Percentiles rank a stretch among this genome's conserved stretches.
These are phyloP conservation scores for Phaeodactylum tricornutum DNA, from an alignment of 108 stramenopile species.

Conservation along the genomic window DNA sequence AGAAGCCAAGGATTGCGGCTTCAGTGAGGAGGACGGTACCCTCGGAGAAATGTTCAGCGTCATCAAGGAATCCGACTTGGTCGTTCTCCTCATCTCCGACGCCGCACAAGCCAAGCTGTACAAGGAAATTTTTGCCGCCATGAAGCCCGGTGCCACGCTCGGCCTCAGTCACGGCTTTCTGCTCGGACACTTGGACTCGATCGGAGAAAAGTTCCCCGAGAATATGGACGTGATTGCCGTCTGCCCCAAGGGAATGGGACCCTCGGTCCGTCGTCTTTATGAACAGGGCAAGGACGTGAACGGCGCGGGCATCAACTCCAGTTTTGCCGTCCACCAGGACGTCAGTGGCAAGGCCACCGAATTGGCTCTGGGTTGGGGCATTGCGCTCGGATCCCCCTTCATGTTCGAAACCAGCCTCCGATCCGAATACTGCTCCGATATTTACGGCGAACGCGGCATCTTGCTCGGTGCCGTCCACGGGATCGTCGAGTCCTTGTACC, in stretches of 20 bases:
- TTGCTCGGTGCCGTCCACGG: slow-evolving; percentile 96
- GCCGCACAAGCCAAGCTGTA: slow-evolving; percentile 91
- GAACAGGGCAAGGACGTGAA: slow-evolving; percentile 98
- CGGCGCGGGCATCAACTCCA: slow-evolving; percentile 96
- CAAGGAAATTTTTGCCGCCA: slow-evolving; percentile 94
- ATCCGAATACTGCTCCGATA: slow-evolving; percentile 95
- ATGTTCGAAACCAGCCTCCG: slow-evolving; percentile 94
- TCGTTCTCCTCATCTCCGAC: slow-evolving; percentile 94
- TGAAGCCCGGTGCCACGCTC: slow-evolving; percentile 95
- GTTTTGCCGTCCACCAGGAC: slow-evolving; percentile 95
- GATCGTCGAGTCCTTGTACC: slow-evolving; percentile 95
- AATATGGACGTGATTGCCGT: slow-evolving; percentile 96
- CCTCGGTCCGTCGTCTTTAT: slow-evolving; percentile 95
- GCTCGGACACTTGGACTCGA: slow-evolving; percentile 92
- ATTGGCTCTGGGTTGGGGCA: slow-evolving; percentile 94
- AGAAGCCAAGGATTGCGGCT: slow-evolving; percentile 85
- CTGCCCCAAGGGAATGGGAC: slow-evolving; percentile 99
- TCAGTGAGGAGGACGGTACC: slow-evolving; percentile 84
- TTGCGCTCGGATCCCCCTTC: slow-evolving; percentile 96
- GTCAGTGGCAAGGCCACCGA: slow-evolving; percentile 91
- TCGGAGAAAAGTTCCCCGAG: slow-evolving; percentile 91
- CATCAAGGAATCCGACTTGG: slow-evolving; percentile 88
- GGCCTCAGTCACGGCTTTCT: slow-evolving; percentile 95
- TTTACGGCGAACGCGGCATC: slow-evolving; percentile 96
- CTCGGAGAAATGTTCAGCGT: slow-evolving; percentile 96